These are phyloP conservation scores for Amorphotheca resinae DNA, from an alignment of 495 filamentous ascomycete species.

Conservation along the genomic window DNA sequence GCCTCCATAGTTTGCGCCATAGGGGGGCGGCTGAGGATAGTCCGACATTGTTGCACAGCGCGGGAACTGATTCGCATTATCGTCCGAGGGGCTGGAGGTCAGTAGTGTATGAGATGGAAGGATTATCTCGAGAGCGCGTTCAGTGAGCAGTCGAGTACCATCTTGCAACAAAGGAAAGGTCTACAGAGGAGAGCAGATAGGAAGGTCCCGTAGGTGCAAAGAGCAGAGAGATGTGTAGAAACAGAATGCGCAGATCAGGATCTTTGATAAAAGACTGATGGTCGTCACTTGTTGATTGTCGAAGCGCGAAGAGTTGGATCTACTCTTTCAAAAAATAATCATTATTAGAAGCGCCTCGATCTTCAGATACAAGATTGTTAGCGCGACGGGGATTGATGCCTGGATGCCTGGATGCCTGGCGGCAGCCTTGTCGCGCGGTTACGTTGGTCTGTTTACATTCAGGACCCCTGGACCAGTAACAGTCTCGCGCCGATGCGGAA, in stretches of 20 bases:
- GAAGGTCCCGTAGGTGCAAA: constrained; percentile 4
- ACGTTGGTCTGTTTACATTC: no score
- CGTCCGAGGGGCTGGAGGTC: constrained; percentile 3
- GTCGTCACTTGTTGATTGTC: no score
- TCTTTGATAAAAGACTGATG: constrained; percentile 9
- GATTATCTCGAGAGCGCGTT: neutral
- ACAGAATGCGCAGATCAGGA: constrained; percentile 3
- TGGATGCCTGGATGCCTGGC: no score
- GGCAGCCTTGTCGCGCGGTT: no score
- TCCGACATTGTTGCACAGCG: constrained; percentile 34
- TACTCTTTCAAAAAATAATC: no score
- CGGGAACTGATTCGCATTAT: constrained; percentile 10
- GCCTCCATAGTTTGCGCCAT: constrained; percentile 26
- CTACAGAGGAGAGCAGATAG: constrained; percentile 2
- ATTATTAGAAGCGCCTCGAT: no score
- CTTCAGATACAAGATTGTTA: no score
- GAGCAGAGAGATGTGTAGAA: constrained; percentile 5
- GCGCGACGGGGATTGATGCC: no score
- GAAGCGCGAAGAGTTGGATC: no score
- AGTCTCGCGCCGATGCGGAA: no score
- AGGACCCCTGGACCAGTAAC: no score
- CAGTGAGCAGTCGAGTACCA: neutral
- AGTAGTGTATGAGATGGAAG: constrained; percentile 1
- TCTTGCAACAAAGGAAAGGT: constrained; percentile 14
- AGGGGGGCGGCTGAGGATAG: constrained; percentile 40